Evolutionary conservation across 2,329 filamentous ascomycete species (phyloP).

Genomic region (Huntiella decipiens): DNA sequence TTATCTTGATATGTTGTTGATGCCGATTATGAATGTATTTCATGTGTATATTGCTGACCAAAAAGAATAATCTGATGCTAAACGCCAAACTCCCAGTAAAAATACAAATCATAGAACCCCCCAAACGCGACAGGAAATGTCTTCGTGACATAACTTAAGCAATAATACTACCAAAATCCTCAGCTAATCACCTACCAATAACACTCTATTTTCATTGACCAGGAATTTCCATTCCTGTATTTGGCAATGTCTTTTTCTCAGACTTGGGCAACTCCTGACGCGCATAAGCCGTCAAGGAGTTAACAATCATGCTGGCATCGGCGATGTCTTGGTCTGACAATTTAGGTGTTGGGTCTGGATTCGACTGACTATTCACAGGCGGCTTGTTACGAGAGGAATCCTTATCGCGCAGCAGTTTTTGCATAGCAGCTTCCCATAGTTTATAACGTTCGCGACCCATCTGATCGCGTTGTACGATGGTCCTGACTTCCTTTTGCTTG

Average conservation of each 20-base stretch:
- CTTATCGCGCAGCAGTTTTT: constrained; percentile 28
- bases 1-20: no score
- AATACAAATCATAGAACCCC: no score
- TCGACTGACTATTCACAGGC: no score
- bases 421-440: constrained; percentile 43
- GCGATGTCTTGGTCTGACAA: constrained; percentile 27
- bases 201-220: background rate
- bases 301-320: constrained; percentile 46
- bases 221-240: constrained; percentile 7
- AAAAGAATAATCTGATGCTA: no score
- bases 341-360: background rate
- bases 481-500: constrained; percentile 44
- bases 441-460: constrained; percentile 36
- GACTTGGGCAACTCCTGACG: constrained; percentile 8
- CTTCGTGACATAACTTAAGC: no score
- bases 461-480: constrained; percentile 31
- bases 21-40: no score
- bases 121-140: no score
- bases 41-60: no score
- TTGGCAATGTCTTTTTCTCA: constrained; percentile 7
- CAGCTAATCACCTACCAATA: no score
- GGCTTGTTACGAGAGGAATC: background rate
- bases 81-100: no score
- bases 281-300: constrained; percentile 16
- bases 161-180: no score